Evolutionary conservation across 352 stramenopile species (phyloP).

Genomic region (Globisporangium echinulatum): DNA sequence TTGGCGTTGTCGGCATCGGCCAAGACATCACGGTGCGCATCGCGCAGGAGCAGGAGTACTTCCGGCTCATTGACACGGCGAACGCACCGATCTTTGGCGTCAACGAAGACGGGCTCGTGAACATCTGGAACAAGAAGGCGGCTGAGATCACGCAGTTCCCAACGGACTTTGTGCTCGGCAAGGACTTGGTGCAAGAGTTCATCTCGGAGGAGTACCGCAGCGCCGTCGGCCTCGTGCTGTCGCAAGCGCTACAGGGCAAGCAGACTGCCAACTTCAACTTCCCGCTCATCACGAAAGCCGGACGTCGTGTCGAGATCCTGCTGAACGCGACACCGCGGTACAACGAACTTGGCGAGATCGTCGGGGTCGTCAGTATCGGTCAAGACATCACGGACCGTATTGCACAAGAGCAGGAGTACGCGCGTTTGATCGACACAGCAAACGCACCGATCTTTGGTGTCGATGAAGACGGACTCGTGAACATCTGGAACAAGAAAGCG

Average conservation of each 20-base stretch:
- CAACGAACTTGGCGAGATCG: conserved; percentile 20
- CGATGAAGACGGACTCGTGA: conserved; percentile 14
- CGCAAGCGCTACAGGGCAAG: conserved; percentile 43
- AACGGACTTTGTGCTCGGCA: conserved; percentile 83
- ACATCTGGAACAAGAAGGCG: conserved; percentile 92
- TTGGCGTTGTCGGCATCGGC: conserved; percentile 81
- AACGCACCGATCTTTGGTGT: conserved; percentile 74
- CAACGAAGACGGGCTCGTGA: conserved; percentile 69
- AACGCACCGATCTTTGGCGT: conserved; percentile 90
- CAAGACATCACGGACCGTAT: conserved; percentile 52
- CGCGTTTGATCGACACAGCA: conserved; percentile 53
- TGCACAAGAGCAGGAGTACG: conserved; percentile 37
- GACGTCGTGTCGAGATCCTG: conserved; percentile 73
- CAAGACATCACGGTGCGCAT: conserved; percentile 87
- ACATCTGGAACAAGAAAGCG: conserved; percentile 1
- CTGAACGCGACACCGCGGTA: conserved; percentile 68
- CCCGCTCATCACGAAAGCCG: conserved; percentile 76
- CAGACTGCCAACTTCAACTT: conserved; percentile 86
- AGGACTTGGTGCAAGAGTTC: conserved; percentile 87
- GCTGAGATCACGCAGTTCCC: conserved; percentile 88
- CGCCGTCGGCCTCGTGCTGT: conserved; percentile 49
- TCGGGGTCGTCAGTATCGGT: conserved; percentile 60
- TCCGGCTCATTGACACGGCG: conserved; percentile 82
- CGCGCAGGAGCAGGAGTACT: conserved; percentile 87
- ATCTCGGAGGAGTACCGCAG: conserved; percentile 78